Conservation (phyloP, 2,329 filamentous ascomycete genomes). For the Penicillium sp. region DNA sequence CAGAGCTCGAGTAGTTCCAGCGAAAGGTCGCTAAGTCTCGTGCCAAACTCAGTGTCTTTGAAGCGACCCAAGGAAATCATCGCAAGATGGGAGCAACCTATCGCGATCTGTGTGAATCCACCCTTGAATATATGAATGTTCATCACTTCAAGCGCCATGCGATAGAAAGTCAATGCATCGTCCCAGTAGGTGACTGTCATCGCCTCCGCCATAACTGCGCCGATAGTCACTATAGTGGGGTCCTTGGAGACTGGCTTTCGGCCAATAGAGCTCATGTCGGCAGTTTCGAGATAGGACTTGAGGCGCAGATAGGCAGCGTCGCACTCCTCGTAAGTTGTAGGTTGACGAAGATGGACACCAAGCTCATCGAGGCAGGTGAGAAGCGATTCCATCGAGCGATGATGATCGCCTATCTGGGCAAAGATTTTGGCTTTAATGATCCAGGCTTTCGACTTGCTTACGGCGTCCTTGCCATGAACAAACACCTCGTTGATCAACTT, state of each 20-base stretch:
- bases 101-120: conserved; percentile 57
- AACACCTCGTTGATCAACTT: conserved; percentile 70
- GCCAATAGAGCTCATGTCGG: conserved; percentile 49
- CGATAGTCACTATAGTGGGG: conserved; percentile 45
- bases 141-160: conserved; percentile 59
- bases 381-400: conserved; percentile 67
- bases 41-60: conserved; percentile 56
- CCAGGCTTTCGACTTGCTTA: conserved; percentile 81
- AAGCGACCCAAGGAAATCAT: conserved; percentile 59
- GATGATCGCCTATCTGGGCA: conserved; percentile 70
- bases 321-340: conserved; percentile 72
- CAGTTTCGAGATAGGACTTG: conserved; percentile 59
- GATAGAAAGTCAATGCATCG: conserved; percentile 59
- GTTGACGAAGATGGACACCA: conserved; percentile 63
- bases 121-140: conserved; percentile 56
- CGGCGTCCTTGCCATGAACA: conserved; percentile 64
- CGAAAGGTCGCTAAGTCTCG: conserved; percentile 55
- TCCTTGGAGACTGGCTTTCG: conserved; percentile 45
- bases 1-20: conserved; percentile 54
- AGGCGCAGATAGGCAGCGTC: conserved; percentile 70
- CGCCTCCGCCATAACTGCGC: conserved; percentile 59
- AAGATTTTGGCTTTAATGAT: conserved; percentile 79
- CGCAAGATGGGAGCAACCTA: conserved; percentile 60
- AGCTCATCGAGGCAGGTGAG: conserved; percentile 70
- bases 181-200: conserved; percentile 62